These are phyloP conservation scores for Trypanosoma boissoni DNA, from an alignment of 208 protist genomes.

Conservation along the genomic window DNA sequence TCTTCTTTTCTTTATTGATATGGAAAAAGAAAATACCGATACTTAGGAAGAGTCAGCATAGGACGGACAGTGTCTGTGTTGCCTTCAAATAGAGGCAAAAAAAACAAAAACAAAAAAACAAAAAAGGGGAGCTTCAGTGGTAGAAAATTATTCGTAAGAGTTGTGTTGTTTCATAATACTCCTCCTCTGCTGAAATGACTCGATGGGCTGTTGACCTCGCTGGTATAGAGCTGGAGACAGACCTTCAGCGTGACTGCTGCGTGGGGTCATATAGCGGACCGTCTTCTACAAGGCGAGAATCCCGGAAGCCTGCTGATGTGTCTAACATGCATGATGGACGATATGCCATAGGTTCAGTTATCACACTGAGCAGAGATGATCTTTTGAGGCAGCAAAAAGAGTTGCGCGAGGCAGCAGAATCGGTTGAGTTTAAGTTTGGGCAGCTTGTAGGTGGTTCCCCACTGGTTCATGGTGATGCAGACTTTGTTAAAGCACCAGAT, in stretches of 20 bases:
- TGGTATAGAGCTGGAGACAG: conserved; percentile 71
- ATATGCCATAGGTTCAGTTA: conserved; percentile 45
- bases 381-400: conserved; percentile 31
- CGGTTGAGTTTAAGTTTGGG: conserved; percentile 9
- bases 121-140: too few species aligned
- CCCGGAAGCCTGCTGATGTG: conserved; percentile 13
- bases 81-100: too few species aligned
- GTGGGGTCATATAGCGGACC: conserved; percentile 35
- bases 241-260: conserved; percentile 54
- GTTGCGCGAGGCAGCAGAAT: conserved; percentile 16
- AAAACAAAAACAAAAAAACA: too few species aligned
- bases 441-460: neutral
- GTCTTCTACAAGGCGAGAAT: conserved; percentile 19
- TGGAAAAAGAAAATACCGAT: neutral
- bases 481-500: conserved; percentile 28
- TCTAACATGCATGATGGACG: conserved; percentile 7
- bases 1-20: neutral
- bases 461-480: conserved; percentile 11
- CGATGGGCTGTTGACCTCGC: conserved; percentile 78
- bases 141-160: neutral
- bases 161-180: neutral
- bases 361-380: conserved; percentile 40
- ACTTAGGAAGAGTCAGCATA: neutral
- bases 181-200: conserved; percentile 43
- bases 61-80: neutral